A percentile compares a stretch with the other conserved stretches of the same genome.
phyloP scores from a whole-genome alignment of 139 green algal genomes.

The Coelastrella sp. region DNA sequence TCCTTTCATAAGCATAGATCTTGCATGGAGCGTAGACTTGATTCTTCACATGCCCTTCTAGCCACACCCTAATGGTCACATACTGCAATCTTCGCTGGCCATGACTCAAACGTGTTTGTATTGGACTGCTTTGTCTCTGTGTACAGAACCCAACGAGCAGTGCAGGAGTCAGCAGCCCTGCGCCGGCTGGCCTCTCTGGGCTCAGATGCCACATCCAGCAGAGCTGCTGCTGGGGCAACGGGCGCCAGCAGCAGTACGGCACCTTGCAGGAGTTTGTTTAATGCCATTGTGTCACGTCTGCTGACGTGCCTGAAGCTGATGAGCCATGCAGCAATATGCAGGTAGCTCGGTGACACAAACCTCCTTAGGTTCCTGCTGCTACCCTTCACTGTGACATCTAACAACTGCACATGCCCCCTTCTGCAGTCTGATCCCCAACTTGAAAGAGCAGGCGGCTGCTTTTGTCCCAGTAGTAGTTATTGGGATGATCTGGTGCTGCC shows the following conservation, averaged over 20 bases:
- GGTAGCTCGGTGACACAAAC: neutral
- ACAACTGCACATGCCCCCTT: neutral
- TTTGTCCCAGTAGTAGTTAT: too few relatives aligned
- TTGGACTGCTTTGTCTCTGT: neutral
- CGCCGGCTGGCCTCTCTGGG: slow-evolving; percentile 20
- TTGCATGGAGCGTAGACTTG: too few relatives aligned
- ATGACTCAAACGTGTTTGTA: neutral
- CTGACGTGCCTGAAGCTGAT: slow-evolving; percentile 41
- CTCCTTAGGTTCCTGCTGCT: too few relatives aligned
- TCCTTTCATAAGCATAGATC: too few relatives aligned
- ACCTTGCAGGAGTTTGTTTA: slow-evolving; percentile 47
- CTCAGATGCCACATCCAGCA: neutral
- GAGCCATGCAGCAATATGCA: slow-evolving; percentile 39
- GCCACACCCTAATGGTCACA: too few relatives aligned
- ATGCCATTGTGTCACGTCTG: slow-evolving; percentile 51
- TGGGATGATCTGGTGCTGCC: too few relatives aligned
- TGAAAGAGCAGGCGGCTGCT: too few relatives aligned
- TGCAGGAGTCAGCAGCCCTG: slow-evolving; percentile 38
- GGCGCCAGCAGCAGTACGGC: neutral
- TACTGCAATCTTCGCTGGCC: too few relatives aligned
- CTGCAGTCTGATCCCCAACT: neutral
- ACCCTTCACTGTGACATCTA: too few relatives aligned
- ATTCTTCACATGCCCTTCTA: too few relatives aligned
- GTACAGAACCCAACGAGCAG: slow-evolving; percentile 13
- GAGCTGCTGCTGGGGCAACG: slow-evolving; percentile 23